phyloP scores from a whole-genome alignment of 306 rosid species.

The Mimosa bimucronata region DNA sequence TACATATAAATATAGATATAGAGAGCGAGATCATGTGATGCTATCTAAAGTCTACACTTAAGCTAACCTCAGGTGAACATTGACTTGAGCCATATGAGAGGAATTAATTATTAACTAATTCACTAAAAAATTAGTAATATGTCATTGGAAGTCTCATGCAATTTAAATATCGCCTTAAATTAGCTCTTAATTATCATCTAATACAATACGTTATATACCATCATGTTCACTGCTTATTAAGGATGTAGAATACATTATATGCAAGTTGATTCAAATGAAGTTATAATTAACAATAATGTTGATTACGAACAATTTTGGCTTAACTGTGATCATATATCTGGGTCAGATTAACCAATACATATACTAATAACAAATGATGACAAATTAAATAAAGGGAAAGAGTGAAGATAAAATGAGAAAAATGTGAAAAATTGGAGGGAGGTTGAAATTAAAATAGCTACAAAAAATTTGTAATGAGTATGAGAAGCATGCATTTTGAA shows the following conservation, averaged over 20 bases:
- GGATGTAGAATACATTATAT: too few relatives aligned
- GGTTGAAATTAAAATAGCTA: not conserved
- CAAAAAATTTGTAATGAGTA: constrained; percentile 35
- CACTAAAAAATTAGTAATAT: not conserved
- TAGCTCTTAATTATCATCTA: not conserved
- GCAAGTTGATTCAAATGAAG: too few relatives aligned
- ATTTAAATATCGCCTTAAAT: not conserved
- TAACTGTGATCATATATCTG: too few relatives aligned
- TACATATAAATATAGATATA: too few relatives aligned
- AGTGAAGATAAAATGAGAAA: not conserved
- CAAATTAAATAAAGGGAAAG: not conserved
- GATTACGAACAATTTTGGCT: not conserved
- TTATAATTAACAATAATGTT: too few relatives aligned
- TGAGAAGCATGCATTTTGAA: constrained; percentile 28
- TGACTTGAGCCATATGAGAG: not conserved
- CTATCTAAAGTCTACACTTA: not conserved
- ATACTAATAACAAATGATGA: not conserved
- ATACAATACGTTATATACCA: not conserved
- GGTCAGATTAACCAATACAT: too few relatives aligned
- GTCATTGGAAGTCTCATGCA: not conserved
- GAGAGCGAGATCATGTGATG: not conserved
- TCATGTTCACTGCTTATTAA: not conserved
- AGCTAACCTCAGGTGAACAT: not conserved
- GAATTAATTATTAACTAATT: not conserved
- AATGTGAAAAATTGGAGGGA: not conserved